phyloP scores from a whole-genome alignment of 2,329 filamentous ascomycete species.

The Periconia macrospinosa region DNA sequence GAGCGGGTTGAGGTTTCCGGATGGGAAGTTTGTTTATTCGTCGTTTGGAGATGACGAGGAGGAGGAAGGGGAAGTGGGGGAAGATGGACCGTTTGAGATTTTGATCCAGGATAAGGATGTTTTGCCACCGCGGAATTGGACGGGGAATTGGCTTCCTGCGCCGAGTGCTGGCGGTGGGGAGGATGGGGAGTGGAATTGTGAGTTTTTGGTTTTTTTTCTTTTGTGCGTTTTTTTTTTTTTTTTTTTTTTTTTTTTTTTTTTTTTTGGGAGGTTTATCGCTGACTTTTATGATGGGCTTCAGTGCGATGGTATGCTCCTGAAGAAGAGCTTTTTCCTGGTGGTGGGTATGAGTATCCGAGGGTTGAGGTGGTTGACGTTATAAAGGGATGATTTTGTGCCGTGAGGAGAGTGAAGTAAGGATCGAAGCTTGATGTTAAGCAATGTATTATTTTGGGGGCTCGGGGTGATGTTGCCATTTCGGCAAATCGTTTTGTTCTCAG shows the following conservation, averaged over 20 bases:
- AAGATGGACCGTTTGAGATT: neutral
- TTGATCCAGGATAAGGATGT: neutral
- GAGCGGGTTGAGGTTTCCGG: neutral
- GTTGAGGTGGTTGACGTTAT: neutral
- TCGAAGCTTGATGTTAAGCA: too few relatives aligned
- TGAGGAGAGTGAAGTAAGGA: too few relatives aligned
- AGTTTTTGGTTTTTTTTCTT: neutral
- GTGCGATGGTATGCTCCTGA: neutral
- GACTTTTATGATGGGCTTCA: neutral
- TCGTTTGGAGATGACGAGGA: neutral
- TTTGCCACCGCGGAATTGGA: neutral
- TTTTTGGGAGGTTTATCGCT: neutral
- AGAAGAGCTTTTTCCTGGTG: neutral
- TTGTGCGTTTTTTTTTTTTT: too few relatives aligned
- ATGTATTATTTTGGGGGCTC: too few relatives aligned
- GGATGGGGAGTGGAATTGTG: neutral
- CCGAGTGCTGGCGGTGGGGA: neutral
- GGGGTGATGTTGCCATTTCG: too few relatives aligned
- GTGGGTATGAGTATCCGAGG: neutral
- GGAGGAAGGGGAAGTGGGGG: neutral
- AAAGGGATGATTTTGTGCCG: neutral
- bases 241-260: too few relatives aligned
- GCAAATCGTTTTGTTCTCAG: too few relatives aligned
- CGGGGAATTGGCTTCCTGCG: neutral
- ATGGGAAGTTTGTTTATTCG: neutral